Conservation (phyloP, 2,329 filamentous ascomycete species). For the Microthyrium microscopicum region DNA sequence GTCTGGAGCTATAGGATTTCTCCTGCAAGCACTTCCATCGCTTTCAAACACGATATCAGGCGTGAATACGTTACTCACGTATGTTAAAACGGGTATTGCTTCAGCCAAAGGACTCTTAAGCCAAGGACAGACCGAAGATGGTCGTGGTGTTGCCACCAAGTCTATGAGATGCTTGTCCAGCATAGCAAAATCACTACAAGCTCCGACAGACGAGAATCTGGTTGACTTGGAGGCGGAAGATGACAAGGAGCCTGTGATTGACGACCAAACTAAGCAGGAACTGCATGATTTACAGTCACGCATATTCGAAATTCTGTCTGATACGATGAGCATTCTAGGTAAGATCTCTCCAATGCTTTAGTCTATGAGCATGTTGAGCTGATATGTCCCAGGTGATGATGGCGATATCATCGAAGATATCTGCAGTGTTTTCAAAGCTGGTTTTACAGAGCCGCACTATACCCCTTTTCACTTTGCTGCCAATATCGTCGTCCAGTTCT, state of each 20-base stretch:
- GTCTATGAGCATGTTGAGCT: no score
- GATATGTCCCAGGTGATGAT: constrained; percentile 38
- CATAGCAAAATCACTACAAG: constrained; percentile 57
- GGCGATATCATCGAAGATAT: constrained; percentile 56
- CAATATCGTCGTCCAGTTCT: constrained; percentile 46
- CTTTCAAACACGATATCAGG: constrained; percentile 29
- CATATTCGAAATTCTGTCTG: constrained; percentile 2
- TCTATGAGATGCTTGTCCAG: constrained; percentile 51
- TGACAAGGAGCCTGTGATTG: neutral
- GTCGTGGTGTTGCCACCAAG: constrained; percentile 28
- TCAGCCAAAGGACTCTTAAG: constrained; percentile 15
- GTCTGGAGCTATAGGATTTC: constrained; percentile 55
- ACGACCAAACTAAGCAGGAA: constrained; percentile 1
- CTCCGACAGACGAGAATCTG: constrained; percentile 41
- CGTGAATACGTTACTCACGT: constrained; percentile 43
- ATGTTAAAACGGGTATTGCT: constrained; percentile 46
- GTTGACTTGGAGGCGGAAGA: constrained; percentile 47
- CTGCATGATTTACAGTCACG: neutral
- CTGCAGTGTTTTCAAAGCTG: constrained; percentile 54
- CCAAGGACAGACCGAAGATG: constrained; percentile 14
- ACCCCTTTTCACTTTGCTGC: constrained; percentile 65
- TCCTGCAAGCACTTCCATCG: constrained; percentile 54
- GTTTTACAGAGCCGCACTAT: constrained; percentile 56
- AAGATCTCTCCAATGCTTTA: neutral
- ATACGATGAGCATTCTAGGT: constrained; percentile 9